Evolutionary conservation across 1,139 yeast genomes (phyloP).

Genomic region (Suhomyces choctaworum): DNA sequence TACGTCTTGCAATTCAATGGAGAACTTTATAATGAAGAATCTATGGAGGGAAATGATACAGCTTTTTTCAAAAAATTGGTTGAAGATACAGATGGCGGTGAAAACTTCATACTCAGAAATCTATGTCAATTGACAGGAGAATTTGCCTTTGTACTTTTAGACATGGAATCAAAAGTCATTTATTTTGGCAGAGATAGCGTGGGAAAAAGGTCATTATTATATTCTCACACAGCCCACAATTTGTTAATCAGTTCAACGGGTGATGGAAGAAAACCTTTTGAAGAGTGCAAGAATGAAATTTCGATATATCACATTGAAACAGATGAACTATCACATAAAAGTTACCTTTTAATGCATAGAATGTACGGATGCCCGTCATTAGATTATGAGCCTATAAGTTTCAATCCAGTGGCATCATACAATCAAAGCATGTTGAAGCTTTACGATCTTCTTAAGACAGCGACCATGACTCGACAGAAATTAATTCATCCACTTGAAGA

Average conservation of each 20-base stretch:
- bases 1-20: slow-evolving; percentile 76
- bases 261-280: slow-evolving; percentile 24
- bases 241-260: slow-evolving; percentile 52
- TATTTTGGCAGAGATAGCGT: slow-evolving; percentile 83
- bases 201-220: slow-evolving; percentile 79
- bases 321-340: slow-evolving; percentile 16
- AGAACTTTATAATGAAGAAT: slow-evolving; percentile 68
- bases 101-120: slow-evolving; percentile 32
- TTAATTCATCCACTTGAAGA: slow-evolving; percentile 56
- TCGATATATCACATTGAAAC: slow-evolving; percentile 39
- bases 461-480: slow-evolving; percentile 53
- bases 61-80: slow-evolving; percentile 23
- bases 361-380: slow-evolving; percentile 1
- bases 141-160: slow-evolving; percentile 65
- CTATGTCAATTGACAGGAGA: slow-evolving; percentile 67
- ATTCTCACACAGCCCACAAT: slow-evolving; percentile 28
- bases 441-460: slow-evolving; percentile 26
- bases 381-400: slow-evolving; percentile 4
- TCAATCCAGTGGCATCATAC: neutral
- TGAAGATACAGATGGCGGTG: slow-evolving; percentile 15
- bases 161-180: slow-evolving; percentile 33
- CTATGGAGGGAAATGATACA: slow-evolving; percentile 41
- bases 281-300: slow-evolving; percentile 53
- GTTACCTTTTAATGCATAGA: slow-evolving; percentile 6
- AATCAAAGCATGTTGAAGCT: slow-evolving; percentile 17